phyloP scores from a whole-genome alignment of 371 early-diverging fungal species.

The Rhizopus stolonifer region DNA sequence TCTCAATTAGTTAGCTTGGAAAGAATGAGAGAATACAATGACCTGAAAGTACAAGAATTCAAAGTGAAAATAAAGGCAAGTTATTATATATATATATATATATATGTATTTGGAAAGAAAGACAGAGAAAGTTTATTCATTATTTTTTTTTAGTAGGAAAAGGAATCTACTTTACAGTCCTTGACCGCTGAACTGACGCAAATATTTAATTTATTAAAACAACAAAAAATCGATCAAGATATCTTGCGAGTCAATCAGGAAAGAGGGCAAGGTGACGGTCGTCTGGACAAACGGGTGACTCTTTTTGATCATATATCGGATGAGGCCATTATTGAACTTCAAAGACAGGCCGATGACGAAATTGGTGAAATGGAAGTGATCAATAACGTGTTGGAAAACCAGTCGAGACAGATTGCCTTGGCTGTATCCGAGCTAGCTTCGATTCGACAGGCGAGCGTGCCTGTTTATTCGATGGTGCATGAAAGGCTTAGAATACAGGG shows the following conservation, averaged over 20 bases:
- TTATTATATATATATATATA: not conserved
- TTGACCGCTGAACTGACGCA: constrained; percentile 39
- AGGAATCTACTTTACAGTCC: constrained; percentile 32
- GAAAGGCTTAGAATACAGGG: constrained; percentile 41
- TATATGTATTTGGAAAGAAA: not conserved
- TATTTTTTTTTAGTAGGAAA: constrained; percentile 23
- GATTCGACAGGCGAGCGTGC: constrained; percentile 24
- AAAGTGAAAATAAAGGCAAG: constrained; percentile 30
- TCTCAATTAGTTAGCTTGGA: constrained; percentile 35
- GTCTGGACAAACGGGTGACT: constrained; percentile 11
- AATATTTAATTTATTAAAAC: constrained; percentile 37
- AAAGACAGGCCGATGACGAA: constrained; percentile 46
- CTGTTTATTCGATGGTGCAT: constrained; percentile 29
- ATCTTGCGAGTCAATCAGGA: constrained; percentile 36
- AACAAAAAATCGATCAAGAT: constrained; percentile 34
- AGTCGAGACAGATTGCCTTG: constrained; percentile 25
- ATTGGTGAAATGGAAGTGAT: constrained; percentile 45
- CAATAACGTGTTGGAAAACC: constrained; percentile 13
- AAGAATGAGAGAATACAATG: constrained; percentile 36
- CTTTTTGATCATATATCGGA: constrained; percentile 52
- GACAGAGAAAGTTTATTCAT: too few relatives aligned
- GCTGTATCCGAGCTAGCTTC: constrained; percentile 28
- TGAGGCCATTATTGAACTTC: constrained; percentile 45
- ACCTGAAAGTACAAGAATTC: constrained; percentile 24
- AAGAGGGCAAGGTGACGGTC: not conserved